Evolutionary conservation across 257 asterid species (phyloP).

Genomic region (Nicotiana sylvestris): DNA sequence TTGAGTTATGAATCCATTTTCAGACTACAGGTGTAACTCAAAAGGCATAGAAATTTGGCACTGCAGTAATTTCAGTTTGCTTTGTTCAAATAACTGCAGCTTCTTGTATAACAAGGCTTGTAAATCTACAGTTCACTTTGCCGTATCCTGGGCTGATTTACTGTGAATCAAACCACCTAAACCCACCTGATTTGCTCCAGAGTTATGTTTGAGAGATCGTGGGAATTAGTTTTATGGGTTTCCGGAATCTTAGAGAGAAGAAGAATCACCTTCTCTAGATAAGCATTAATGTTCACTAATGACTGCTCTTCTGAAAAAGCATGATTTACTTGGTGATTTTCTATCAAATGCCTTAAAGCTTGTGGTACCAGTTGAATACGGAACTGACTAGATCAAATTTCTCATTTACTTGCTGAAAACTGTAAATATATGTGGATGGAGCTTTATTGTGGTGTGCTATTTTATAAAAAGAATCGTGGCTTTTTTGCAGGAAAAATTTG

Average conservation of each 20-base stretch:
- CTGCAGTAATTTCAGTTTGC: too few relatives aligned
- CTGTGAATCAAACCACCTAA: background rate
- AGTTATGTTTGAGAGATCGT: background rate
- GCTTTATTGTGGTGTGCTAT: background rate
- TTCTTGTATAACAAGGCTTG: background rate
- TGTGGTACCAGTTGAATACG: background rate
- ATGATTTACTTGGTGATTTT: background rate
- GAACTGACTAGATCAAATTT: background rate
- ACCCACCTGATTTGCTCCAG: background rate
- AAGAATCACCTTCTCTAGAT: background rate
- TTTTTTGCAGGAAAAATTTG: constrained; percentile 74
- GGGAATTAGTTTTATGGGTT: background rate
- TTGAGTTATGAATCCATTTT: background rate
- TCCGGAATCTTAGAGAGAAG: background rate
- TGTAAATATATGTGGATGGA: background rate
- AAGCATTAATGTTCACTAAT: background rate
- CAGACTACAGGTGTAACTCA: too few relatives aligned
- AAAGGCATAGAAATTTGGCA: too few relatives aligned
- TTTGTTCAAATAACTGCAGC: background rate
- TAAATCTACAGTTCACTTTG: background rate
- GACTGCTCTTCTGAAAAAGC: background rate
- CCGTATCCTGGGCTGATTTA: background rate
- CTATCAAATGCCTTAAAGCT: background rate
- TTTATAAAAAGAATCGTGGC: background rate
- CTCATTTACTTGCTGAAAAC: background rate